Percentiles rank a stretch among this genome's conserved stretches.
phyloP scores from a whole-genome alignment of 2,329 filamentous ascomycete species.

The Microdochium paspali region DNA sequence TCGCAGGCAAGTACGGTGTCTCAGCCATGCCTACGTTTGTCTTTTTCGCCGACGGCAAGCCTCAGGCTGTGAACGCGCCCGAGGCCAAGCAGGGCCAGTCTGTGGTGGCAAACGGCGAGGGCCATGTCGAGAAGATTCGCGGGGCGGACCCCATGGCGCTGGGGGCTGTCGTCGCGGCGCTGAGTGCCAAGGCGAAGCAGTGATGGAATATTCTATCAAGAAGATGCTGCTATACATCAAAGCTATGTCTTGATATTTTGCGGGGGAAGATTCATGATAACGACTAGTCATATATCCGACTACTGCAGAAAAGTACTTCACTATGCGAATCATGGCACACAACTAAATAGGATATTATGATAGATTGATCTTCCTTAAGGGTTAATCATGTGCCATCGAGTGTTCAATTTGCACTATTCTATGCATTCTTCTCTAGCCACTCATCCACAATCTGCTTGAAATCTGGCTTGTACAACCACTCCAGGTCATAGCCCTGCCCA shows the following conservation, averaged over 20 bases:
- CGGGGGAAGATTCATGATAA: too few species aligned
- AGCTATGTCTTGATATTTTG: too few species aligned
- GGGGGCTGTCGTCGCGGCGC: neutral
- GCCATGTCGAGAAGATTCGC: slow-evolving; percentile 14
- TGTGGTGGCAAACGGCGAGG: neutral
- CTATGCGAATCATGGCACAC: neutral
- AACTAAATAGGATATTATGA: too few species aligned
- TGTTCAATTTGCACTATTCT: too few species aligned
- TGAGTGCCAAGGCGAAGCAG: neutral
- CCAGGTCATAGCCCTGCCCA: slow-evolving; percentile 22
- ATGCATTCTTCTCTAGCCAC: slow-evolving; percentile 10
- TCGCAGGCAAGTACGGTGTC: slow-evolving; percentile 39
- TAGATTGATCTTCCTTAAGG: too few species aligned
- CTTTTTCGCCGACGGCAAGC: slow-evolving; percentile 46
- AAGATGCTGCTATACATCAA: too few species aligned
- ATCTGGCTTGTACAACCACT: slow-evolving; percentile 31
- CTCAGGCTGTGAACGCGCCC: slow-evolving; percentile 28
- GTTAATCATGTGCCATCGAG: too few species aligned
- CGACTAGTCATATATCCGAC: too few species aligned
- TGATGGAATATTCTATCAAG: too few species aligned
- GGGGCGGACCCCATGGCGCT: slow-evolving; percentile 23
- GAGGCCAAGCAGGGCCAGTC: slow-evolving; percentile 5
- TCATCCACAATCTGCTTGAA: slow-evolving; percentile 23
- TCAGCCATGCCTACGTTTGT: slow-evolving; percentile 50
- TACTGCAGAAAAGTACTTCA: too few species aligned